These are phyloP conservation scores for Paulownia fortunei DNA, from an alignment of 257 asterid genomes.

Conservation along the genomic window DNA sequence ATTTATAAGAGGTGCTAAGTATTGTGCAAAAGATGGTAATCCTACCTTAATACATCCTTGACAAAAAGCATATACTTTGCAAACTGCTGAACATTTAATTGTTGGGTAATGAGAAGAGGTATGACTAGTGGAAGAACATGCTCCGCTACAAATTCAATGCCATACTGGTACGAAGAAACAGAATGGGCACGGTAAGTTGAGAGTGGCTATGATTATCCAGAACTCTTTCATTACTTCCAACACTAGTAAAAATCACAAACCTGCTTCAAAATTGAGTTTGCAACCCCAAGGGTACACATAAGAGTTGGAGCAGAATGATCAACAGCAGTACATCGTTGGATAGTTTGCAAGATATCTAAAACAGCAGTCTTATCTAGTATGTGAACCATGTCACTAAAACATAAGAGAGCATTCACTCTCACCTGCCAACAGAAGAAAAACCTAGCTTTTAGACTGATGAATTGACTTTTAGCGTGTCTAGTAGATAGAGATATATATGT, in stretches of 20 bases:
- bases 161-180: conserved; percentile 64
- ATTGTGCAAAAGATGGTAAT: conserved; percentile 18
- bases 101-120: conserved; percentile 94
- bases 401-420: conserved; percentile 93
- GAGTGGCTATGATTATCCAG: conserved; percentile 6
- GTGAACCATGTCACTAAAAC: conserved; percentile 90
- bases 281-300: conserved; percentile 97
- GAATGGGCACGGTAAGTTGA: conserved; percentile 27
- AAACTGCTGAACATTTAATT: conserved; percentile 95
- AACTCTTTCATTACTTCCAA: conserved; percentile 18
- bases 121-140: conserved; percentile 87
- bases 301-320: conserved; percentile 99
- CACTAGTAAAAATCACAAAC: conserved; percentile 40
- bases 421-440: conserved; percentile 63
- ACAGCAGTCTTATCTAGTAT: conserved; percentile 81
- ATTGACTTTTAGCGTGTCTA: conserved; percentile 11
- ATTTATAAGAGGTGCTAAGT: not conserved
- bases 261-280: conserved; percentile 91
- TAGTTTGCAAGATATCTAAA: conserved; percentile 80
- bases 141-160: conserved; percentile 86
- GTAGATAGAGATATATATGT: not conserved
- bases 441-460: conserved; percentile 21
- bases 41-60: conserved; percentile 87
- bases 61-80: conserved; percentile 95
- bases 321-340: conserved; percentile 95